Conservation (phyloP, 495 filamentous ascomycete species). For the Xylaria intraflava region DNA sequence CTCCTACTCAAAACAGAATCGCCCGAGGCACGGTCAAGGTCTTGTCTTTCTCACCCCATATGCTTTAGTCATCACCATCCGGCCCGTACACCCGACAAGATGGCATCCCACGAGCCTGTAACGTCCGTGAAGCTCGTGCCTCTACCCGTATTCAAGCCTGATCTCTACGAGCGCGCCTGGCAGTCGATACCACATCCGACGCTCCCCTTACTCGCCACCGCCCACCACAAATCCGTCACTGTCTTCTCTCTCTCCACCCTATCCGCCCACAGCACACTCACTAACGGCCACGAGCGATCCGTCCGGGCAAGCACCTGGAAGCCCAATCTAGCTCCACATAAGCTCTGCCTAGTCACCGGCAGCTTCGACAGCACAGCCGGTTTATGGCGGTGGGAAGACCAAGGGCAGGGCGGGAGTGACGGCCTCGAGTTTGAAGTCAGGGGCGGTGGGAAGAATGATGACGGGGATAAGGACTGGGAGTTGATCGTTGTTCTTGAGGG, state of each 20-base stretch:
- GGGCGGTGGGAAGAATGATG: slow-evolving; percentile 18
- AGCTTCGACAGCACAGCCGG: slow-evolving; percentile 87
- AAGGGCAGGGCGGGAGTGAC: slow-evolving; percentile 3
- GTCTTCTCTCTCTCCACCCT: slow-evolving; percentile 81
- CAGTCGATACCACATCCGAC: slow-evolving; percentile 75
- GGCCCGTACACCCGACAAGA: slow-evolving; percentile 4
- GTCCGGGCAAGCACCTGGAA: slow-evolving; percentile 81
- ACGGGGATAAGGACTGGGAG: slow-evolving; percentile 72
- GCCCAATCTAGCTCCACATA: slow-evolving; percentile 51
- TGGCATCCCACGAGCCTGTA: slow-evolving; percentile 12
- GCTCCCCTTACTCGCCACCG: slow-evolving; percentile 81
- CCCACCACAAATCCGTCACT: slow-evolving; percentile 75
- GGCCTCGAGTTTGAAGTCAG: slow-evolving; percentile 23
- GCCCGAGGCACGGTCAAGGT: background rate
- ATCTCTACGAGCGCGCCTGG: slow-evolving; percentile 81
- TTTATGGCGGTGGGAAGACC: slow-evolving; percentile 70
- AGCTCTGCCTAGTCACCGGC: slow-evolving; percentile 79
- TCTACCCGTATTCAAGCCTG: slow-evolving; percentile 51
- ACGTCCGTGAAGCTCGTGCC: slow-evolving; percentile 19
- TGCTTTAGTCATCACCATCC: background rate
- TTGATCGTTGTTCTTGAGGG: slow-evolving; percentile 84
- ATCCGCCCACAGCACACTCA: slow-evolving; percentile 66
- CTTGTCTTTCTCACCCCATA: background rate
- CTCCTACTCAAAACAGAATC: too few relatives aligned
- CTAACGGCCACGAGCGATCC: slow-evolving; percentile 83